These are phyloP conservation scores for Ensete glaucum DNA, from an alignment of 176 grass and related monocot genomes.

Conservation along the genomic window DNA sequence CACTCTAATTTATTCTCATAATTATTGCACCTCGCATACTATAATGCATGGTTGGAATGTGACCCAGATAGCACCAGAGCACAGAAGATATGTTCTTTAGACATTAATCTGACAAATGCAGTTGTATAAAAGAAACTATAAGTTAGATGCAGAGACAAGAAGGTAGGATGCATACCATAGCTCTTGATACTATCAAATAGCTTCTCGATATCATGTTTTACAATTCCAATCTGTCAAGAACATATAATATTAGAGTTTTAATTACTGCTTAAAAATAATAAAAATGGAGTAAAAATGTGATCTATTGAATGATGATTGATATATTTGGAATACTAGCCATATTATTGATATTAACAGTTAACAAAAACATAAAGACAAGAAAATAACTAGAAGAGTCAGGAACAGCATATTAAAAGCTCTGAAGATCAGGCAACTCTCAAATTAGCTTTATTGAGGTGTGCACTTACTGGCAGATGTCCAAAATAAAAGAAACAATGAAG, in stretches of 20 bases:
- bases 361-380: no score
- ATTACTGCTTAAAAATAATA: background rate
- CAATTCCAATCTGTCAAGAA: conserved; percentile 58
- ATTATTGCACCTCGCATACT: no score
- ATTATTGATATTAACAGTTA: no score
- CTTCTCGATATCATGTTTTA: conserved; percentile 85
- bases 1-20: no score
- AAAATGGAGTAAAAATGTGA: background rate
- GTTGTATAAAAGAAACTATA: background rate
- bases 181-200: conserved; percentile 82
- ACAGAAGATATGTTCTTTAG: background rate
- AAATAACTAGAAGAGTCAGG: no score
- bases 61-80: background rate
- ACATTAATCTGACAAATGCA: background rate
- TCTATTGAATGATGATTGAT: no score
- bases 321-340: no score
- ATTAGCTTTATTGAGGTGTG: no score
- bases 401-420: no score
- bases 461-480: no score
- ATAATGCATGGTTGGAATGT: background rate
- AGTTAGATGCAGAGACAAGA: background rate
- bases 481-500: no score
- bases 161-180: conserved; percentile 44
- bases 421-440: no score
- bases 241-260: background rate